phyloP scores from a whole-genome alignment of 805 yeast species.

The Saturnispora serradocipensis region DNA sequence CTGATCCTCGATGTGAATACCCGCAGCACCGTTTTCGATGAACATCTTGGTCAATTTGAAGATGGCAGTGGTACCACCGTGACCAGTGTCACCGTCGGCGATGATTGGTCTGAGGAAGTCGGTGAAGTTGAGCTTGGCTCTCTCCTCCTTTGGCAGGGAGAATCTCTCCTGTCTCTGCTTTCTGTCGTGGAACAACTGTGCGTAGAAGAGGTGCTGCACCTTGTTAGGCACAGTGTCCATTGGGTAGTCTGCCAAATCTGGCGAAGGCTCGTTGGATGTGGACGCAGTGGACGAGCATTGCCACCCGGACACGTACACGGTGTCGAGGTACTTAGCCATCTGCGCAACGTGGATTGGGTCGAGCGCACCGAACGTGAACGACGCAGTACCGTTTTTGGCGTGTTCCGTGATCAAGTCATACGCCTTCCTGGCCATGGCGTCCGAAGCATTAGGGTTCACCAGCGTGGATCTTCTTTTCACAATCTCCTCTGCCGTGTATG shows the following conservation, averaged over 20 bases:
- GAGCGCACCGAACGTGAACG: slow-evolving; percentile 90
- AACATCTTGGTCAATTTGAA: slow-evolving; percentile 92
- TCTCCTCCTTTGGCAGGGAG: slow-evolving; percentile 48
- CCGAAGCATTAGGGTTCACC: slow-evolving; percentile 67
- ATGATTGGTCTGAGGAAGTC: slow-evolving; percentile 92
- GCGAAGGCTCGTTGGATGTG: slow-evolving; percentile 94
- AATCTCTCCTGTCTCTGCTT: slow-evolving; percentile 86
- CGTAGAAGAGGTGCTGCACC: slow-evolving; percentile 94
- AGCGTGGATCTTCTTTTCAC: slow-evolving; percentile 81
- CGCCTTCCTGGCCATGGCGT: slow-evolving; percentile 73
- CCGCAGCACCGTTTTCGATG: slow-evolving; percentile 97
- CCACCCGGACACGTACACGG: slow-evolving; percentile 95
- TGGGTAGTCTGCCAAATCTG: slow-evolving; percentile 97
- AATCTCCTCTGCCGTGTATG: slow-evolving; percentile 80
- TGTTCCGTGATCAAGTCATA: slow-evolving; percentile 63
- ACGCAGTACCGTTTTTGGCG: slow-evolving; percentile 59
- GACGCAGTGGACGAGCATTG: slow-evolving; percentile 98
- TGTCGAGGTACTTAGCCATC: slow-evolving; percentile 92
- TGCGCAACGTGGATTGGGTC: slow-evolving; percentile 94
- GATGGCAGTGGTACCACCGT: slow-evolving; percentile 96
- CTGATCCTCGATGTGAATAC: slow-evolving; percentile 97
- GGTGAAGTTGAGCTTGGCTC: slow-evolving; percentile 60
- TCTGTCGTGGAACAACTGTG: slow-evolving; percentile 94
- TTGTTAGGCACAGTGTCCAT: slow-evolving; percentile 98
- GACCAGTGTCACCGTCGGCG: slow-evolving; percentile 98